These are phyloP conservation scores for Aspergillus sp. DNA, from an alignment of 2,329 filamentous ascomycete species.

Conservation along the genomic window DNA sequence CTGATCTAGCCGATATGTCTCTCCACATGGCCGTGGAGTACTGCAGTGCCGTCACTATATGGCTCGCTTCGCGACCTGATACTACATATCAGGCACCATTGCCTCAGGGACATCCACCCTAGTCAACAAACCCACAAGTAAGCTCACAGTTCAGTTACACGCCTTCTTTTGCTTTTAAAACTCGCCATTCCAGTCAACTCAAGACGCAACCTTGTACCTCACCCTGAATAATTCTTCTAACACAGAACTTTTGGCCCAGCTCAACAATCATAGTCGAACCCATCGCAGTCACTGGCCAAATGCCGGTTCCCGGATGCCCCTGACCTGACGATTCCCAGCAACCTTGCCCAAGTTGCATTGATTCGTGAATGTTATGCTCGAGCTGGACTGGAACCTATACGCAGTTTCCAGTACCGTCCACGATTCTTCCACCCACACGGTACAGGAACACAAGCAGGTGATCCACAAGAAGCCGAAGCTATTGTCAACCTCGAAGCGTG, in stretches of 20 bases:
- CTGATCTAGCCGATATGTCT: neutral
- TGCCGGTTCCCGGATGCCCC: constrained; percentile 9
- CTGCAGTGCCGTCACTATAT: neutral
- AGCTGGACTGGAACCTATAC: constrained; percentile 30
- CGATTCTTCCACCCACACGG: constrained; percentile 44
- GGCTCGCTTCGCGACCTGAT: neutral
- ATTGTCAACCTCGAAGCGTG: too few species aligned
- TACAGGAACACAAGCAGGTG: constrained; percentile 23
- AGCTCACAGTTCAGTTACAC: neutral
- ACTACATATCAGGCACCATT: neutral
- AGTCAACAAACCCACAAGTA: neutral
- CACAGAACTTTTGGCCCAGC: neutral
- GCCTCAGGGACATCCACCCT: neutral
- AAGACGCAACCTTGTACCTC: neutral
- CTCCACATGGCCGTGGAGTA: neutral
- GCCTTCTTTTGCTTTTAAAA: neutral
- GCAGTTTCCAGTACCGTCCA: constrained; percentile 16
- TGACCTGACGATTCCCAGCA: constrained; percentile 30
- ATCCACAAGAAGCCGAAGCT: constrained; percentile 6
- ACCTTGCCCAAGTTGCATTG: constrained; percentile 33
- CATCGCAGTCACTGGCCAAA: neutral
- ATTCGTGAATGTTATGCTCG: constrained; percentile 35
- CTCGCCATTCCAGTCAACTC: neutral
- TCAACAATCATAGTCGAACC: constrained; percentile 1
- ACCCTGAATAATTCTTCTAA: constrained; percentile 1